Evolutionary conservation across 352 stramenopile genomes (phyloP).

Genomic region (Saprolegnia diclina): DNA sequence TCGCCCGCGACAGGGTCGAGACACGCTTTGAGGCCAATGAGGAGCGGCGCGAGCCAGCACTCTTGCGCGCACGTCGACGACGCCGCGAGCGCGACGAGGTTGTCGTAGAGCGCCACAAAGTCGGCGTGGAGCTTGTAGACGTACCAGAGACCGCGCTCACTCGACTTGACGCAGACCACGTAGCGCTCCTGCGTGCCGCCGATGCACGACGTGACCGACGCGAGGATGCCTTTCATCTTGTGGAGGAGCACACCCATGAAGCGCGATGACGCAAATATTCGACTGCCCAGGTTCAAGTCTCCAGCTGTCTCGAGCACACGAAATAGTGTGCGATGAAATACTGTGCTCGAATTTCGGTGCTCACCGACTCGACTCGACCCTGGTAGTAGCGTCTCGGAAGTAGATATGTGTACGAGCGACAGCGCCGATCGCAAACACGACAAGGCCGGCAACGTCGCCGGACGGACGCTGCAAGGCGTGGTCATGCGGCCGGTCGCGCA

Average conservation of each 20-base stretch:
- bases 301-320: too few relatives aligned
- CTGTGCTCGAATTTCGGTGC: not conserved
- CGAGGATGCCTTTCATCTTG: conserved; percentile 24
- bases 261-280: conserved; percentile 5
- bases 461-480: not conserved
- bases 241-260: conserved; percentile 9
- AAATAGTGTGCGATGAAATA: conserved; percentile 9
- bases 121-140: conserved; percentile 22
- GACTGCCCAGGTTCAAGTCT: not conserved
- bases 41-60: conserved; percentile 9
- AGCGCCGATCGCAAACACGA: too few relatives aligned
- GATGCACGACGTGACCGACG: conserved; percentile 27
- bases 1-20: not conserved
- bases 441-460: not conserved
- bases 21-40: conserved; percentile 5
- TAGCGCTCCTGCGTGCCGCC: conserved; percentile 16
- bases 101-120: conserved; percentile 14
- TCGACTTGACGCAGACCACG: conserved; percentile 15
- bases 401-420: not conserved
- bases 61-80: conserved; percentile 7
- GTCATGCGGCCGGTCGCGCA: not conserved
- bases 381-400: not conserved
- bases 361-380: not conserved
- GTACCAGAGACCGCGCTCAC: conserved; percentile 19
- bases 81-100: not conserved